A percentile compares a stretch with the other conserved stretches of the same genome.
Conservation (phyloP, 116 monocot genomes). For the Posidonia oceanica region DNA sequence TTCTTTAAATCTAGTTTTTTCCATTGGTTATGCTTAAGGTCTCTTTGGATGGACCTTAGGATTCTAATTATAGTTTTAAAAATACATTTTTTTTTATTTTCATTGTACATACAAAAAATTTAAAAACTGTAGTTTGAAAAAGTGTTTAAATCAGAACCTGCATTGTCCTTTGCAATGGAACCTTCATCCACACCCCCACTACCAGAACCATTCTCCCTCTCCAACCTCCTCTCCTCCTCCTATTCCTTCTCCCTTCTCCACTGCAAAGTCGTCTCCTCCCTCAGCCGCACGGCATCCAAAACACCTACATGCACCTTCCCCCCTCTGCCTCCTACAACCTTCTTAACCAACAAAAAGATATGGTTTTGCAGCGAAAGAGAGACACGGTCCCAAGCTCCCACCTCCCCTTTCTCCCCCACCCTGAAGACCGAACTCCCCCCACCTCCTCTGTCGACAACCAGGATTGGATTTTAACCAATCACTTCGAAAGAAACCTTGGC, state of each 20-base stretch:
- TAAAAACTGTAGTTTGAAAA: too few species aligned
- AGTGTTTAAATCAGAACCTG: too few species aligned
- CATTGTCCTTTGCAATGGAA: neutral
- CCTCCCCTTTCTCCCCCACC: conserved; percentile 5
- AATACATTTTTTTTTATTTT: too few species aligned
- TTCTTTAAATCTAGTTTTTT: too few species aligned
- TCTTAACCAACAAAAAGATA: conserved; percentile 4
- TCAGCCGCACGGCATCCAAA: conserved; percentile 10
- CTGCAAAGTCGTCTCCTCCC: conserved; percentile 7
- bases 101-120: too few species aligned
- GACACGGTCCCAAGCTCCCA: conserved; percentile 7
- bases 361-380: conserved; percentile 15
- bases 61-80: too few species aligned
- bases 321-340: neutral
- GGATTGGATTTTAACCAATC: conserved; percentile 14
- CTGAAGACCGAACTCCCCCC: conserved; percentile 9
- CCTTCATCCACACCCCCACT: neutral
- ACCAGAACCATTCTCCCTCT: neutral
- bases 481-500: conserved; percentile 17
- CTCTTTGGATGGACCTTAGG: too few species aligned
- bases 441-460: conserved; percentile 7
- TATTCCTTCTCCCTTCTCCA: conserved; percentile 7
- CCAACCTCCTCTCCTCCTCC: too few species aligned
- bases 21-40: too few species aligned
- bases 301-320: neutral